Evolutionary conservation across 306 rosid genomes (phyloP).

Genomic region (Vachellia pachyceras): DNA sequence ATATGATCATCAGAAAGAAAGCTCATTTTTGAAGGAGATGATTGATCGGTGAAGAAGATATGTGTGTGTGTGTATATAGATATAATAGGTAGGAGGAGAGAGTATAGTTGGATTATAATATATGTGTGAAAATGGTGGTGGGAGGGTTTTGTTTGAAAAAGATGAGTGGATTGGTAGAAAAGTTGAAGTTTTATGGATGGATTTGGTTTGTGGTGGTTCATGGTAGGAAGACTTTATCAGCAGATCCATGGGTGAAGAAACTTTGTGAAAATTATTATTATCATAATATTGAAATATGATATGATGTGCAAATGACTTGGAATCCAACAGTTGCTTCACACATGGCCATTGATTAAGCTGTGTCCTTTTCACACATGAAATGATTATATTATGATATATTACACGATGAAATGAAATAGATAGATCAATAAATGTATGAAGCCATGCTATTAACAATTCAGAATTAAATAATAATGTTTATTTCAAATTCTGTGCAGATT

Average conservation of each 20-base stretch:
- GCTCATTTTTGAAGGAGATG: conserved; percentile 47
- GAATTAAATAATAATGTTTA: neutral
- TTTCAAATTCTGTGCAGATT: neutral
- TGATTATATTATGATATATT: too few relatives aligned
- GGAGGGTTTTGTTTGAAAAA: neutral
- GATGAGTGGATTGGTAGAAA: neutral
- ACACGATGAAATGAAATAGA: neutral
- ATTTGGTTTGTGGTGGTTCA: neutral
- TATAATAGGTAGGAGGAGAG: neutral
- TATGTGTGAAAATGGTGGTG: neutral
- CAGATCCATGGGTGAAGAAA: neutral
- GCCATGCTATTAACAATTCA: neutral
- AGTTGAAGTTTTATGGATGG: neutral
- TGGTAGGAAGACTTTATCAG: neutral
- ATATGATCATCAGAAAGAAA: conserved; percentile 39
- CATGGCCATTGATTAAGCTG: neutral
- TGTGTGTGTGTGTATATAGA: neutral
- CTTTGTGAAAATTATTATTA: neutral
- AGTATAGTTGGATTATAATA: neutral
- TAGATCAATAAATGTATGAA: neutral
- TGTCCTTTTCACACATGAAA: neutral
- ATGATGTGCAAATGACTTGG: neutral
- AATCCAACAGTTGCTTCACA: neutral
- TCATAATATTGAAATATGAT: neutral
- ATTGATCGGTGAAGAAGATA: neutral